phyloP scores from a whole-genome alignment of 306 rosid species.

The Purshia tridentata region DNA sequence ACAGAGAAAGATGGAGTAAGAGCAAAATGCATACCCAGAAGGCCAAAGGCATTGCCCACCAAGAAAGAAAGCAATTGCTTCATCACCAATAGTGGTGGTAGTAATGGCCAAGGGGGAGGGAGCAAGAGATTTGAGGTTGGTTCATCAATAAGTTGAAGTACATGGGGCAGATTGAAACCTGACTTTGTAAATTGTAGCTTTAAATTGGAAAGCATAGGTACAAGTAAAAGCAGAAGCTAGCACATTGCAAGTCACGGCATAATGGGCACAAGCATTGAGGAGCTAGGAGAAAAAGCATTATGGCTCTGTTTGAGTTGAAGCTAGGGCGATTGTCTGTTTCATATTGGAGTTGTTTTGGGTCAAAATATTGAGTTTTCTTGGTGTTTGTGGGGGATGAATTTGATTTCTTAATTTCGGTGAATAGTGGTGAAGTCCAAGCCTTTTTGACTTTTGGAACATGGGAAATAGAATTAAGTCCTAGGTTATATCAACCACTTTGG shows the following conservation, averaged over 20 bases:
- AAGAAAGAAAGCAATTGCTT: slow-evolving; percentile 43
- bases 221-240: slow-evolving; percentile 9
- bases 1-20: slow-evolving; percentile 48
- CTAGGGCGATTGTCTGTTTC: slow-evolving; percentile 21
- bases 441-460: slow-evolving; percentile 28
- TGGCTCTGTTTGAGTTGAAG: not conserved
- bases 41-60: slow-evolving; percentile 43
- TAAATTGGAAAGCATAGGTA: slow-evolving; percentile 14
- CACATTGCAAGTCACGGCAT: slow-evolving; percentile 44
- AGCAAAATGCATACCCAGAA: slow-evolving; percentile 88
- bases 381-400: slow-evolving; percentile 18
- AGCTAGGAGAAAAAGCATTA: not conserved
- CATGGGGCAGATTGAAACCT: not conserved
- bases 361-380: slow-evolving; percentile 21
- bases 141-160: slow-evolving; percentile 8
- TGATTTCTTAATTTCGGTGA: slow-evolving; percentile 23
- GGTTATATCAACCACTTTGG: slow-evolving; percentile 15
- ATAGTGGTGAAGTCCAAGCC: slow-evolving; percentile 24
- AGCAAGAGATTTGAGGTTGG: slow-evolving; percentile 52
- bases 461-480: slow-evolving; percentile 22
- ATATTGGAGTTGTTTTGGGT: slow-evolving; percentile 26
- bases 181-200: slow-evolving; percentile 26
- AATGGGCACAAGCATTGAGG: slow-evolving; percentile 33
- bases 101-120: slow-evolving; percentile 47
- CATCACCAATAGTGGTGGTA: slow-evolving; percentile 18